Evolutionary conservation across 106 monocot genomes (phyloP), one percentile per base, ranked within the genome.

Genomic region (Gastrodia elata): DNA sequence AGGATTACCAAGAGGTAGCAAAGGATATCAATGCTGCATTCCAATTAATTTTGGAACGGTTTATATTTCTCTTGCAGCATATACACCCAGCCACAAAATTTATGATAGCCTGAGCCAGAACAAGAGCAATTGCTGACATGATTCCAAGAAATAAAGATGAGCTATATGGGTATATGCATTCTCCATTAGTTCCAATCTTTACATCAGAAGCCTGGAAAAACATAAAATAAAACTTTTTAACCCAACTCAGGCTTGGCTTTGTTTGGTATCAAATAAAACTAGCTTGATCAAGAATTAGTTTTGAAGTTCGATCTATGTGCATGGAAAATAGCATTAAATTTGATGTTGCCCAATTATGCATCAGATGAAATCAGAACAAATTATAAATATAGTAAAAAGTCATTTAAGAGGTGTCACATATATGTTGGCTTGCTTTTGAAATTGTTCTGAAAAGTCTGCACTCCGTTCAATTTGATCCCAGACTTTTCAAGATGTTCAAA

Each of bases 51-150:
- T 72, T 77, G 6, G 91, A 81, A 3, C 77, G 75, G 74, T 75
- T 40, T 20, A 76, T 78, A 70, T 86, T 78, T 72, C 48, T 86
- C 82, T 79, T 92, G 84, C 96, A 97, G 68, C 96, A 97, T 72
- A 90, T 80, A 78, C 96, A 97, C 36, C 96, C 92, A 56, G 96
- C 87, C 7, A 92, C 75, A 36, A 82, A 76, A 41, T 90, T 97
- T 34, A 92, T 86, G 27, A 92, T 83, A 20, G 82, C 80, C 57
- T 97, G 92, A 14, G 90, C 90, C 41, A 90, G 70, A 65, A 88
- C 65, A 48, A 97, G 90, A 67, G 87, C 76, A 11, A 87, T 56
- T 22, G 88, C 87, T 69, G 96, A 73, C 69, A 70, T 41, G 36
- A 92, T 68, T 30, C 96, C 96, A 71, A 97, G 86, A 33, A 56